These are phyloP conservation scores for Inga laurina DNA, from an alignment of 306 rosid species.

Conservation along the genomic window DNA sequence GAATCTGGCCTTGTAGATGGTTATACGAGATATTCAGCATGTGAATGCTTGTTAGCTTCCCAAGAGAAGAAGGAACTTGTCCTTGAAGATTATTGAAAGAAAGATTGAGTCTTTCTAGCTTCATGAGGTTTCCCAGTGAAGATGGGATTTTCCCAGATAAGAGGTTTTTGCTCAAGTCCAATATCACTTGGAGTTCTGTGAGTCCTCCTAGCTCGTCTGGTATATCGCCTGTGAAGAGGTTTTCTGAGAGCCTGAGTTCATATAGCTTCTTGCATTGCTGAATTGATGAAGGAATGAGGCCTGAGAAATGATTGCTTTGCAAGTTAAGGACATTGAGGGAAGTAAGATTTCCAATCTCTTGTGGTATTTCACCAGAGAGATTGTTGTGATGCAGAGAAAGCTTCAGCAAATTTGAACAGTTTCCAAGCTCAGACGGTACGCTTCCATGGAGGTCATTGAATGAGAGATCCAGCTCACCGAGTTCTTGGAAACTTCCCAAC, in stretches of 20 bases:
- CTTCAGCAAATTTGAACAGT: conserved; percentile 74
- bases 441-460: conserved; percentile 66
- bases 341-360: conserved; percentile 80
- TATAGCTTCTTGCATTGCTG: conserved; percentile 68
- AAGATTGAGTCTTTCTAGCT: conserved; percentile 80
- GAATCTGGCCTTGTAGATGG: conserved; percentile 73
- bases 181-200: conserved; percentile 75
- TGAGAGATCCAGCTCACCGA: conserved; percentile 91
- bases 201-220: conserved; percentile 73
- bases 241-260: conserved; percentile 87
- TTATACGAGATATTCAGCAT: conserved; percentile 78
- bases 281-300: conserved; percentile 69
- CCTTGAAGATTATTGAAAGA: conserved; percentile 79
- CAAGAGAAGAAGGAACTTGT: conserved; percentile 64
- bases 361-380: conserved; percentile 74
- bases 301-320: conserved; percentile 69
- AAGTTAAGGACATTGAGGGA: conserved; percentile 78
- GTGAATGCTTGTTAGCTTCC: conserved; percentile 79
- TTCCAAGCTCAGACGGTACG: conserved; percentile 72
- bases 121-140: conserved; percentile 72
- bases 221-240: conserved; percentile 56
- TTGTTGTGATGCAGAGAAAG: conserved; percentile 78
- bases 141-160: conserved; percentile 74
- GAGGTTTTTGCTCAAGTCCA: conserved; percentile 73
- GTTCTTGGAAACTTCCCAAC: conserved; percentile 65